These are phyloP conservation scores for Rhodomyrtus tomentosa DNA, from an alignment of 345 rosid species.

Conservation along the genomic window DNA sequence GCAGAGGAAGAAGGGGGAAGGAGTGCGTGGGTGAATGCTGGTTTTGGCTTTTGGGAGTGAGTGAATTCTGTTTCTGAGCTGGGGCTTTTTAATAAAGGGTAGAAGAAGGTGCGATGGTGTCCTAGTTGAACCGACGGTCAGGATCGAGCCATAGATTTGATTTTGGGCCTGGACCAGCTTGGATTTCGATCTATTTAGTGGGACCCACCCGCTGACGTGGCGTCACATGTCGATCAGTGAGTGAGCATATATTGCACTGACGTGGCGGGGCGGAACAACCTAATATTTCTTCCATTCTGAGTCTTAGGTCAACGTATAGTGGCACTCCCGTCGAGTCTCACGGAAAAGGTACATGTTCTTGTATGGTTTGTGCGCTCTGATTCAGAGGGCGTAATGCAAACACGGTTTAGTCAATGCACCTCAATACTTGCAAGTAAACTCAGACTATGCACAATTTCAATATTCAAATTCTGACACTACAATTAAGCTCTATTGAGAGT, in stretches of 20 bases:
- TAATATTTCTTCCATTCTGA: background rate
- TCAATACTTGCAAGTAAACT: background rate
- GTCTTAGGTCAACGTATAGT: background rate
- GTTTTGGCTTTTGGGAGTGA: background rate
- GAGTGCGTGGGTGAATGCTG: background rate
- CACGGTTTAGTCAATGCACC: fast-evolving
- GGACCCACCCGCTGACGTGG: background rate
- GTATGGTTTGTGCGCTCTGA: fast-evolving
- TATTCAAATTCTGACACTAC: background rate
- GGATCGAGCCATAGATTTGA: background rate
- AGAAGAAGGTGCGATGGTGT: background rate
- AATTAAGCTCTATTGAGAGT: background rate
- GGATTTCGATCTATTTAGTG: background rate
- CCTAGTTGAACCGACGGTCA: background rate
- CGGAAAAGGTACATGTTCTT: fast-evolving
- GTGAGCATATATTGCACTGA: background rate
- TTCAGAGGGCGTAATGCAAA: background rate
- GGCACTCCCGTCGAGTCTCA: fast-evolving
- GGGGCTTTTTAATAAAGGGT: background rate
- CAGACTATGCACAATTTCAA: background rate
- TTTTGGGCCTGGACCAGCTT: background rate
- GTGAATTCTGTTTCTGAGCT: background rate
- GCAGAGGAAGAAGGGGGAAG: background rate
- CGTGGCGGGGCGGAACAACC: too few relatives aligned
- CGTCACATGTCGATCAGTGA: background rate